Base-by-base conservation (phyloP, 2,329 filamentous ascomycete genomes). In the Nannizziopsis barbatae region DNA sequence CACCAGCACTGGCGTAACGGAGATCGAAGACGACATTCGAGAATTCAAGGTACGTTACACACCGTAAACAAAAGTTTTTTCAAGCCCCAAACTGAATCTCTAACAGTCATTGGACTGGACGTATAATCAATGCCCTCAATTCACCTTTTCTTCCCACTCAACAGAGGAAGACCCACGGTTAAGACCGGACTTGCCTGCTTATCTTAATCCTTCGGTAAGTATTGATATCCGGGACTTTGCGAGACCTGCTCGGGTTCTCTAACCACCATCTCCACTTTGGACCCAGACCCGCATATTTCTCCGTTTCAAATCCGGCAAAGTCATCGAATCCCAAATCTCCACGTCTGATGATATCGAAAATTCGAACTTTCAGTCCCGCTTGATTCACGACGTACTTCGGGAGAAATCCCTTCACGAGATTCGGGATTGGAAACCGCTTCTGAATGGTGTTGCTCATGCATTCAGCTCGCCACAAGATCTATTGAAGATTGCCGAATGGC, bases 121-220 rank as follows among this genome's bases (percentile, higher is more conserved):
- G 50, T 95, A 83, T 65, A 77, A 77, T 2, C 88, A 95, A 67
- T 95, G 89, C 1, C 89, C 89, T 1, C 81, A 82, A 48, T 95
- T 95, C 63, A 79, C 75, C 6, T 80, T 90, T 56, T 79, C 77
- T 2, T 80, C 76, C 2, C 69, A 76, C 62, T 66, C 81, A 33
- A 75, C 74, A 53, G 70, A 79, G 53, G 70, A 79, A 37, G 72
- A 84, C 65, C 69, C 77, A 49, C 68, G 80, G 49, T 65, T 74
- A 51, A 70, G 79, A 35, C 77, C 78, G 1, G 57, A 62, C 0
- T 52, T 76, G 10, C 75, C 77, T 1, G 60, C 66, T 10, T 63
- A 69, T 17, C 65, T 83, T 2, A 71, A 70, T 3, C 51, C 63
- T 22, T 66, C 66, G 37, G 74, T 75, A 59, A 62, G 71, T 57